These are phyloP conservation scores for Prototheca cutis DNA, from an alignment of 163 green algal species.

Conservation along the genomic window DNA sequence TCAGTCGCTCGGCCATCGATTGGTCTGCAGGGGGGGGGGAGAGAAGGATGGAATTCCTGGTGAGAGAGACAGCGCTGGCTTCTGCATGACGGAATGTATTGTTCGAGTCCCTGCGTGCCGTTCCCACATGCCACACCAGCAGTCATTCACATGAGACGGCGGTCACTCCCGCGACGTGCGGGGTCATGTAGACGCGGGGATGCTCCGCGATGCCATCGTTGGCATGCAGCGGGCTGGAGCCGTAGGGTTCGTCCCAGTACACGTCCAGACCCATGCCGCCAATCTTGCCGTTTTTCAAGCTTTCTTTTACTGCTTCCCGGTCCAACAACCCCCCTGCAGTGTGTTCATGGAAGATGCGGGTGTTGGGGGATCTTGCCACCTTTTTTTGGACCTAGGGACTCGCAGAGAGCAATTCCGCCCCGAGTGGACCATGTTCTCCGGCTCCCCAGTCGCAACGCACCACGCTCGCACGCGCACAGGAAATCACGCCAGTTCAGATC, in stretches of 20 bases:
- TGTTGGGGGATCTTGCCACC: too few relatives aligned
- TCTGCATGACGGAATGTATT: neutral
- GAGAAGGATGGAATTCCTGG: too few relatives aligned
- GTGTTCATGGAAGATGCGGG: too few relatives aligned
- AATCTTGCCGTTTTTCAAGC: constrained; percentile 29
- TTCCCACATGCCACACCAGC: too few relatives aligned
- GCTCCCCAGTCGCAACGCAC: too few relatives aligned
- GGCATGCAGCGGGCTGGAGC: neutral
- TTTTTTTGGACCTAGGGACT: too few relatives aligned
- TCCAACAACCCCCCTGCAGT: constrained; percentile 49
- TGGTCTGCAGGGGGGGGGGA: constrained; percentile 11
- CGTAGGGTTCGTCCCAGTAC: constrained; percentile 2
- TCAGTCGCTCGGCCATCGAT: constrained; percentile 44
- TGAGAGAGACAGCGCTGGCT: too few relatives aligned
- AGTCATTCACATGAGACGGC: constrained; percentile 38
- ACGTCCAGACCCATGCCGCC: constrained; percentile 48
- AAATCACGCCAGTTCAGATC: too few relatives aligned
- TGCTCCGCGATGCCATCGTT: constrained; percentile 21
- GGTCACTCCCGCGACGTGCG: constrained; percentile 51
- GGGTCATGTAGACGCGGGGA: constrained; percentile 36
- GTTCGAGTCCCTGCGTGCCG: too few relatives aligned
- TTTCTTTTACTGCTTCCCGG: constrained; percentile 32
- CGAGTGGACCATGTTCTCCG: too few relatives aligned
- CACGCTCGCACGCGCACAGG: too few relatives aligned
- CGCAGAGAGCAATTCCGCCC: too few relatives aligned